phyloP scores from a whole-genome alignment of 2,329 filamentous ascomycete genomes.

The Ceratocystis albifundus region DNA sequence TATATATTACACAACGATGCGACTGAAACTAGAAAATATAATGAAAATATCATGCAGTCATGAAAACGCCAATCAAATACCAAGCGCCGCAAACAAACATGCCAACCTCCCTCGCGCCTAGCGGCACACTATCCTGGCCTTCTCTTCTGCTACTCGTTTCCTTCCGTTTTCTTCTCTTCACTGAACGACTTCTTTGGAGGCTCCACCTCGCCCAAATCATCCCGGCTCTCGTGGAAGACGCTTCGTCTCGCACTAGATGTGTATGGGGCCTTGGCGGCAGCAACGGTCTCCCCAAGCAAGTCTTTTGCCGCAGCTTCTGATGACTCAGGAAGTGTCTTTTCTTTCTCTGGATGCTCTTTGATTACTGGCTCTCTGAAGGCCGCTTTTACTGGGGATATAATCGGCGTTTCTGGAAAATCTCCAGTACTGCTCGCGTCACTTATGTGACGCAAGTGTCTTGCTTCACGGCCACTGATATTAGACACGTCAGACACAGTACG shows the following conservation, averaged over 20 bases:
- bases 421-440: constrained; percentile 32
- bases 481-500: constrained; percentile 34
- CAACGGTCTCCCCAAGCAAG: background rate
- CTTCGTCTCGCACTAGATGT: constrained; percentile 27
- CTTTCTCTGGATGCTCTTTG: constrained; percentile 9
- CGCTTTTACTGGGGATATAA: background rate
- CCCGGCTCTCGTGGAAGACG: constrained; percentile 30
- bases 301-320: background rate
- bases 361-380: background rate
- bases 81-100: background rate
- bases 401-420: background rate
- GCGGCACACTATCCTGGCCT: background rate
- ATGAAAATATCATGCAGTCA: background rate
- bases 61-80: background rate
- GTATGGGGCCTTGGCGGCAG: constrained; percentile 11
- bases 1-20: background rate
- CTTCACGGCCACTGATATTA: constrained; percentile 33
- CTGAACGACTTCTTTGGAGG: background rate
- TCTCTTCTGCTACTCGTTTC: background rate
- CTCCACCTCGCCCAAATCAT: constrained; percentile 28
- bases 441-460: constrained; percentile 33
- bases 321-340: background rate
- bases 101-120: background rate
- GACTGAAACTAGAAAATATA: background rate
- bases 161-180: background rate